Evolutionary conservation across 2,329 filamentous ascomycete genomes (phyloP), one percentile per base, ranked within the genome.

Genomic region (Aureobasidium musti): DNA sequence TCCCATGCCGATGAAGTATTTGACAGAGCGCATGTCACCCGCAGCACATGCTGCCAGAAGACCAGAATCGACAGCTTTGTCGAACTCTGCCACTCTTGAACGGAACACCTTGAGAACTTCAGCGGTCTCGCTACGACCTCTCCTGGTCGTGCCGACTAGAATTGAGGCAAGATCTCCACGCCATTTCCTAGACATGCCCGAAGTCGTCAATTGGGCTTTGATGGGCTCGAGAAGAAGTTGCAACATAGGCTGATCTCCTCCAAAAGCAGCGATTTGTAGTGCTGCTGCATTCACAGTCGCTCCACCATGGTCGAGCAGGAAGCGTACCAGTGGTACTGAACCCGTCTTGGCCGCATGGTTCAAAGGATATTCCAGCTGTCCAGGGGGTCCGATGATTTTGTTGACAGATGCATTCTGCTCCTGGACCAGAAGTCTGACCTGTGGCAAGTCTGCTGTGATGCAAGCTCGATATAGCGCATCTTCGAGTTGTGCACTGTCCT

Each of bases 161-260:
- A 64, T 64, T 13, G 61, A 53, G 21, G 61, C 61, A 19, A 64
- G 49, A 49, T 64, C 61, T 23, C 13, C 43, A 3, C 61, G 33
- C 61, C 61, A 64, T 54, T 64, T 64, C 37, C 61, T 64, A 1
- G 61, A 64, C 61, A 64, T 64, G 14, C 61, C 61, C 17, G 61
- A 53, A 33, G 21, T 54, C 7, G 37, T 14, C 6, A 64, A 35
- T 21, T 54, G 47, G 13, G 37, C 35, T 54, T 54, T 64, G 47
- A 64, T 45, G 21, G 61, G 61, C 45, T 64, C 61, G 26, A 64
- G 61, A 17, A 64, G 47, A 26, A 64, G 47, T 26, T 64, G 61
- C 49, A 64, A 45, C 61, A 64, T 64, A 7, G 23, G 61, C 11
- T 45, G 21, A 37, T 64, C 61, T 19, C 61, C 61, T 43, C 14